Evolutionary conservation across 371 early-diverging fungal species (phyloP).

Genomic region (Rhizopus arrhizus): DNA sequence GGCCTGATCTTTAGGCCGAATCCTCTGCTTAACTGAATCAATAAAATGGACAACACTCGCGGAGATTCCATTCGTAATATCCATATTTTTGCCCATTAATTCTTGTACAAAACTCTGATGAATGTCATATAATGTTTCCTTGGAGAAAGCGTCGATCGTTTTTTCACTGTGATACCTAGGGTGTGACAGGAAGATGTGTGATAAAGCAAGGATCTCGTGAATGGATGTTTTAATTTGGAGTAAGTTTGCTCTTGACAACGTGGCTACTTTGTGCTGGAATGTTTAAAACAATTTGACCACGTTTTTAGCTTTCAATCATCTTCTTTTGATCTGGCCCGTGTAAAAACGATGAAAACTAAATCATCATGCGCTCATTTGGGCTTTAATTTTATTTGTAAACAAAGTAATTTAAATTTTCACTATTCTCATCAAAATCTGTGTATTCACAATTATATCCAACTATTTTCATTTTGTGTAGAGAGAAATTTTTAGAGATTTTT

Average conservation of each 20-base stretch:
- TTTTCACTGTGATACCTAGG: constrained; percentile 19
- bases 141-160: constrained; percentile 17
- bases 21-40: constrained; percentile 12
- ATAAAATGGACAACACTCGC: constrained; percentile 12
- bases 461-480: too few relatives aligned
- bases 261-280: constrained; percentile 19
- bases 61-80: constrained; percentile 16
- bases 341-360: too few relatives aligned
- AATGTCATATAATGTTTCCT: constrained; percentile 15
- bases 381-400: too few relatives aligned
- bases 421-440: too few relatives aligned
- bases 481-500: too few relatives aligned
- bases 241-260: constrained; percentile 18
- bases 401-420: too few relatives aligned
- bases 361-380: too few relatives aligned
- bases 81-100: constrained; percentile 18
- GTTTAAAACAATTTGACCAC: constrained; percentile 19
- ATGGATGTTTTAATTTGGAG: constrained; percentile 23
- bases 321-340: too few relatives aligned
- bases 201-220: constrained; percentile 19
- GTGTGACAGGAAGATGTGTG: constrained; percentile 19
- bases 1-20: constrained; percentile 14
- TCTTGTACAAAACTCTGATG: constrained; percentile 17
- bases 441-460: too few relatives aligned
- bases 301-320: too few relatives aligned